Conservation (phyloP, 1,284 basidiomycete genomes). For the Cryptococcus jaspeensis region DNA sequence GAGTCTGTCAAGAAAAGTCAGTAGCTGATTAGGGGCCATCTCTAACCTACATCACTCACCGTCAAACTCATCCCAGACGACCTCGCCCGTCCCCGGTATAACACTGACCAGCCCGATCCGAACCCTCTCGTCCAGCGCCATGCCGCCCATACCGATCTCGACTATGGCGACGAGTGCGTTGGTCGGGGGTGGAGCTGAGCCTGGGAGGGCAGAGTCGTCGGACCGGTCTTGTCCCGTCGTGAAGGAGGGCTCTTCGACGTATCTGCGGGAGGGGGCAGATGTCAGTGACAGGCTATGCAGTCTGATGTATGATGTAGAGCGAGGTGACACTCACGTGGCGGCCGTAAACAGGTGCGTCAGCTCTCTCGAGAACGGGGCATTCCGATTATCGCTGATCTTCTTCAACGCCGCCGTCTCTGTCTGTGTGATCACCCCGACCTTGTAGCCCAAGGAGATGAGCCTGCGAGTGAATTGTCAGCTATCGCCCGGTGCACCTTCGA, state of each 20-base stretch:
- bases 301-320: not conserved
- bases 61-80: constrained; percentile 87
- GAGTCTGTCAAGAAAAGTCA: constrained; percentile 57
- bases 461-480: constrained; percentile 51
- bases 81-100: constrained; percentile 82
- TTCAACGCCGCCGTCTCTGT: constrained; percentile 94
- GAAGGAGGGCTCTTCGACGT: constrained; percentile 47
- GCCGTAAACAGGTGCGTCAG: constrained; percentile 82
- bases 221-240: constrained; percentile 35
- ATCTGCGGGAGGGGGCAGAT: constrained; percentile 27
- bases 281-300: constrained; percentile 26
- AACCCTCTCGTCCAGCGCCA: constrained; percentile 61
- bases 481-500: constrained; percentile 24
- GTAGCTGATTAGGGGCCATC: no score
- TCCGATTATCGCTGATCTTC: constrained; percentile 79
- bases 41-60: constrained; percentile 54
- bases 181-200: constrained; percentile 40
- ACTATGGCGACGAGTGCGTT: constrained; percentile 57
- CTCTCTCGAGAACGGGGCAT: constrained; percentile 75
- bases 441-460: constrained; percentile 78
- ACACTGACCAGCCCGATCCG: constrained; percentile 74
- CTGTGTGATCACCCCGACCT: constrained; percentile 91
- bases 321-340: constrained; percentile 66
- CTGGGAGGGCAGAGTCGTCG: constrained; percentile 37
- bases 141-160: constrained; percentile 61